Percentiles rank a stretch among this genome's conserved stretches.
phyloP scores from a whole-genome alignment of 2,329 filamentous ascomycete species.

The Beauveria rudraprayagi region DNA sequence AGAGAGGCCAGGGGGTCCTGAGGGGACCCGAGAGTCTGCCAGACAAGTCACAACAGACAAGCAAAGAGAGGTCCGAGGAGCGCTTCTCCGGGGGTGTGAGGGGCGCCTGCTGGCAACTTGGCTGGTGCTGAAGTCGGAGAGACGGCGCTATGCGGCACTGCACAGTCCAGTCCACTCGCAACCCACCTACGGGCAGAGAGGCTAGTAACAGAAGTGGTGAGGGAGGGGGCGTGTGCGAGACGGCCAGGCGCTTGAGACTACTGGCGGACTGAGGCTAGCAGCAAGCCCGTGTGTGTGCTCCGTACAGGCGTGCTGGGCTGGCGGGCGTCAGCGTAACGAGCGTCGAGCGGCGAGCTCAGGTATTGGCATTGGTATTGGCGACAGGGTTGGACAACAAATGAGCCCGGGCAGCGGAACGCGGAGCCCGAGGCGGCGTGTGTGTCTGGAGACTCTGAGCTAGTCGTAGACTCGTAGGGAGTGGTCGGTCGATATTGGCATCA shows the following conservation, averaged over 20 bases:
- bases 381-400: conserved; percentile 1
- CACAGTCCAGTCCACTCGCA: background rate
- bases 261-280: background rate
- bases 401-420: background rate
- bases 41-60: background rate
- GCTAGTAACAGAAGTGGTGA: background rate
- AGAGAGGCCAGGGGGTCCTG: background rate
- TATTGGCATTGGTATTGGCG: background rate
- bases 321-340: background rate
- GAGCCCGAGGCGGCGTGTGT: background rate
- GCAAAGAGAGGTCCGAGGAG: background rate
- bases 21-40: background rate
- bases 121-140: background rate
- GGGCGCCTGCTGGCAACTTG: conserved; percentile 1
- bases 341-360: background rate
- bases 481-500: background rate
- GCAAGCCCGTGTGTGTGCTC: background rate
- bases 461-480: too few relatives aligned
- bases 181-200: conserved; percentile 3
- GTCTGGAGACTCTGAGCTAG: background rate
- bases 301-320: background rate
- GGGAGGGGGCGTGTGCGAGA: conserved; percentile 2
- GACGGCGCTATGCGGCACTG: conserved; percentile 7
- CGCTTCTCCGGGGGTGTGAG: conserved; percentile 8
- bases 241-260: conserved; percentile 1